Evolutionary conservation across 805 yeast species (phyloP).

Genomic region (Saturnispora quitensis): DNA sequence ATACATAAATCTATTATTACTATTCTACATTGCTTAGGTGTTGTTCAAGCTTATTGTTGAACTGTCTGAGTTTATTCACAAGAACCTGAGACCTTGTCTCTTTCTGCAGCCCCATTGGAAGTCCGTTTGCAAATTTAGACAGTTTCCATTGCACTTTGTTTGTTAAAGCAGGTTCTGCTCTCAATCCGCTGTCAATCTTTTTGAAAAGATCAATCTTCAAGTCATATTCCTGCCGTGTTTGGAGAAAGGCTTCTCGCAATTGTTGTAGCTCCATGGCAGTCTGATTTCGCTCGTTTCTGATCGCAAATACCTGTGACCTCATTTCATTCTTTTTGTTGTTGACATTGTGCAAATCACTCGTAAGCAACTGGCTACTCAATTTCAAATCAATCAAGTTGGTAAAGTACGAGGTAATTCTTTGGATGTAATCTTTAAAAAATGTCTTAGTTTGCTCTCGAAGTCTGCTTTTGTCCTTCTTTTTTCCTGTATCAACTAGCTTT

Average conservation of each 20-base stretch:
- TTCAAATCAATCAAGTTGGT: conserved; percentile 28
- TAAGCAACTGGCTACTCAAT: conserved; percentile 28
- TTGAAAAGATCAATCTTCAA: conserved; percentile 4
- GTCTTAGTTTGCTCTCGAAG: neutral
- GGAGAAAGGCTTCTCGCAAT: conserved; percentile 13
- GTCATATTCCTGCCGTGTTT: conserved; percentile 13
- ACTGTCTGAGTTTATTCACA: conserved; percentile 20
- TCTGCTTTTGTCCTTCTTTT: neutral
- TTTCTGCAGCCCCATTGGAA: neutral
- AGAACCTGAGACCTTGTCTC: conserved; percentile 19
- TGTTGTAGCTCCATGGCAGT: conserved; percentile 16
- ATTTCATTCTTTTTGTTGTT: conserved; percentile 24
- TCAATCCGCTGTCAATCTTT: conserved; percentile 2
- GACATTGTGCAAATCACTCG: conserved; percentile 22
- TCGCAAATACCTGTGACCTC: conserved; percentile 23
- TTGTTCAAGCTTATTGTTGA: conserved; percentile 21
- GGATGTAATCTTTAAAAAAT: conserved; percentile 18
- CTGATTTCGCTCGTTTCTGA: conserved; percentile 20
- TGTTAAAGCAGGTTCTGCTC: neutral
- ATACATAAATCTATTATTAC: neutral
- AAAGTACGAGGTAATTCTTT: conserved; percentile 23
- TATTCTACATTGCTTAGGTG: conserved; percentile 2
- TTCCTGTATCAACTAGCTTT: neutral
- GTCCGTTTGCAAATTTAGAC: conserved; percentile 11
- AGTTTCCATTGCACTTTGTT: conserved; percentile 15